Base-by-base conservation (phyloP, 148 eudicot genomes). In the Silene latifolia region DNA sequence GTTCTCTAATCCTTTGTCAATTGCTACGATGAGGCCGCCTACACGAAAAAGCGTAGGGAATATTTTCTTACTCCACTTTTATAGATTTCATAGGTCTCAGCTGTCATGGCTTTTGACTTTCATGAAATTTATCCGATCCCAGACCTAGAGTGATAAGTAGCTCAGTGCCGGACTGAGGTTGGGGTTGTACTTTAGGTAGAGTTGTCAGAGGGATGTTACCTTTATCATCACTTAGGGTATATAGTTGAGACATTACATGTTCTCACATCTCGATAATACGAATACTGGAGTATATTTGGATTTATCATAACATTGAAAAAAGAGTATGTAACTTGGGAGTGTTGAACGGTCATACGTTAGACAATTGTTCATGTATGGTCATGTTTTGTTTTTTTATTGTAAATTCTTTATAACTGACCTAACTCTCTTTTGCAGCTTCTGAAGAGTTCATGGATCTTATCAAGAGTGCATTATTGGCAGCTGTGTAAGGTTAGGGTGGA, bases 361-460 rank as follows among this genome's bases (percentile, higher is more conserved):
- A 6, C 25, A 10, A 15, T 18, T 29, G 56, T 29, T 54, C 21
- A 51, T 58, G 20, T 20, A 47, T 10, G 57, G 3, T 60, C 11
- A 6, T 48, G 24, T 2, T 54, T 15, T 70, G 42, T 24, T 14
- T 23, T 4, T 24, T 35, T 21, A 3, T 17, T 63, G 7, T 60
- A 10, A 23, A 56, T 17, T 59, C 60, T 27, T 7, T 51, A 23
- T 59, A 20, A 20, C 56, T 80, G 73, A 73, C 15, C 14, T 44
- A 48, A n/a, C 63, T 66, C 11, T 63, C 51, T 67, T 42, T 12
- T 84, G 83, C 89, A 94, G 98, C 98, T 75, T 89, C 98, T 4
- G 98, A 94, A 80, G 98, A 94, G 84, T 94, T 91, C 82, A 68
- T 94, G 83, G 98, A 94, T 79, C 97, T 94, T 59, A 90, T 87